Evolutionary conservation across 1,284 basidiomycete species (phyloP).

Genomic region (Fomitopsis betulina): DNA sequence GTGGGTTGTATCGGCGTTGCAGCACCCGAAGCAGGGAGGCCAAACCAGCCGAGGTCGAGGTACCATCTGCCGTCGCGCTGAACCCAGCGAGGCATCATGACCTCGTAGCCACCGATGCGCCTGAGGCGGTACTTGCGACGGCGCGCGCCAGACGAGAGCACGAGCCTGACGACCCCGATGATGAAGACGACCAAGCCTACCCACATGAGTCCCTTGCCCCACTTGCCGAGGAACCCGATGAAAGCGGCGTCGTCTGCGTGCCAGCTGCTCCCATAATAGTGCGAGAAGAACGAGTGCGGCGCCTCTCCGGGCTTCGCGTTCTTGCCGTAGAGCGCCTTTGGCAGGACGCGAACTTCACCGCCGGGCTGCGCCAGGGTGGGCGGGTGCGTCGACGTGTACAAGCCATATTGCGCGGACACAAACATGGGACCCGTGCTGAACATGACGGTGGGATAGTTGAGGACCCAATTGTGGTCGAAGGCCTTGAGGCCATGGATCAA

Average conservation of each 20-base stretch:
- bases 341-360: conserved; percentile 81
- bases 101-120: conserved; percentile 68
- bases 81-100: conserved; percentile 67
- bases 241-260: conserved; percentile 92
- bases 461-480: conserved; percentile 92
- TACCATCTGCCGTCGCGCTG: conserved; percentile 68
- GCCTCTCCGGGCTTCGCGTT: conserved; percentile 84
- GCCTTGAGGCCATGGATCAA: conserved; percentile 88
- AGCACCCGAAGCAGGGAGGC: conserved; percentile 42
- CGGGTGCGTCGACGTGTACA: conserved; percentile 75
- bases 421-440: conserved; percentile 98
- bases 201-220: conserved; percentile 87
- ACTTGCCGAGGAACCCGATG: conserved; percentile 83
- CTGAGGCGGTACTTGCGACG: conserved; percentile 55
- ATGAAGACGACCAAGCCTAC: conserved; percentile 70
- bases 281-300: conserved; percentile 90
- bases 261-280: conserved; percentile 98
- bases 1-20: conserved; percentile 42
- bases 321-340: conserved; percentile 94
- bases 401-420: conserved; percentile 81
- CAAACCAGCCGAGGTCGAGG: conserved; percentile 60
- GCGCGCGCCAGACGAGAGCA: conserved; percentile 41
- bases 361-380: conserved; percentile 47
- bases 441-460: conserved; percentile 99
- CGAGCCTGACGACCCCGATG: conserved; percentile 60